phyloP scores from a whole-genome alignment of 2,329 filamentous ascomycete genomes.

The Phaeoacremonium minimum region DNA sequence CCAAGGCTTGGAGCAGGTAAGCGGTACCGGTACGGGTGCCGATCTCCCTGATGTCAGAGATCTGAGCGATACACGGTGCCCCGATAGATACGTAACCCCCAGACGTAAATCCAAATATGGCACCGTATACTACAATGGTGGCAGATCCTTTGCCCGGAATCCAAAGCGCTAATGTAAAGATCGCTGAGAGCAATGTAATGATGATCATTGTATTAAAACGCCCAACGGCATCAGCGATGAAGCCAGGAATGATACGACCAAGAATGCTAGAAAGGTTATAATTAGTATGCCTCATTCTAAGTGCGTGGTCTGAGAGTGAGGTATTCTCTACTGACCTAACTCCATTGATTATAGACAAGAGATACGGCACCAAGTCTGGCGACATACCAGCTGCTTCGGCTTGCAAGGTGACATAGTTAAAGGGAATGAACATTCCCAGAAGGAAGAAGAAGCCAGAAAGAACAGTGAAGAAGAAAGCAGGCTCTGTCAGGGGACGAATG shows the following conservation, averaged over 20 bases:
- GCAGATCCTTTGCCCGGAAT: conserved; percentile 44
- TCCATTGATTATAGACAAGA: conserved; percentile 33
- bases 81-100: conserved; percentile 62
- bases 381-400: conserved; percentile 22
- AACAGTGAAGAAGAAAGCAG: conserved; percentile 22
- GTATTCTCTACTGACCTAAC: conserved; percentile 9
- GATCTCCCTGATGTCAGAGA: conserved; percentile 65
- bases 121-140: conserved; percentile 58
- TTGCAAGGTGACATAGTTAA: conserved; percentile 27
- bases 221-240: conserved; percentile 30
- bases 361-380: conserved; percentile 22
- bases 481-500: conserved; percentile 23
- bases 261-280: conserved; percentile 27
- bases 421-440: conserved; percentile 29
- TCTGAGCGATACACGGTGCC: conserved; percentile 64
- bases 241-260: conserved; percentile 20
- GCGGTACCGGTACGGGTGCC: conserved; percentile 63
- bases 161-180: conserved; percentile 44
- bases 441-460: conserved; percentile 27
- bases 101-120: conserved; percentile 66
- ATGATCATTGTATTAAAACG: conserved; percentile 46
- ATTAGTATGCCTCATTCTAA: neutral
- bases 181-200: conserved; percentile 42
- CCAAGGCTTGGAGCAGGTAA: conserved; percentile 59
- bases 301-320: neutral